Conservation (phyloP, 2,329 filamentous ascomycete genomes). For the Didymella sp. region DNA sequence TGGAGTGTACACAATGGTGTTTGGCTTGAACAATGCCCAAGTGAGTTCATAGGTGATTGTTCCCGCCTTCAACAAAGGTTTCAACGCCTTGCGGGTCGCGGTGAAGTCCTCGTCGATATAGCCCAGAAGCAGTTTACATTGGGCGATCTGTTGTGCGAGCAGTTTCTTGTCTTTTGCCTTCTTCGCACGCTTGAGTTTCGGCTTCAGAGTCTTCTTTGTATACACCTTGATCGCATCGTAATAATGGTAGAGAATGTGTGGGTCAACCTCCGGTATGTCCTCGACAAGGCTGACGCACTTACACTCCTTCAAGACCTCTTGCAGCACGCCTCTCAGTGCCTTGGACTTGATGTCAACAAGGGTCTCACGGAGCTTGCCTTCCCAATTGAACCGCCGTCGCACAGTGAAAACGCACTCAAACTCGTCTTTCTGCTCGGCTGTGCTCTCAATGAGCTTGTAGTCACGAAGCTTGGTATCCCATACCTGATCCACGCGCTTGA, state of each 20-base stretch:
- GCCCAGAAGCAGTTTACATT: constrained; percentile 75
- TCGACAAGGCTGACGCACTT: constrained; percentile 82
- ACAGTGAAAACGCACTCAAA: constrained; percentile 84
- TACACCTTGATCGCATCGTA: constrained; percentile 75
- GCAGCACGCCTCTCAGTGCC: constrained; percentile 72
- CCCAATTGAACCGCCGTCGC: constrained; percentile 80
- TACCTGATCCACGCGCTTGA: constrained; percentile 71
- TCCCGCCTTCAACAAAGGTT: constrained; percentile 79
- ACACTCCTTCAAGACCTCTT: constrained; percentile 75
- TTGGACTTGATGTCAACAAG: constrained; percentile 87
- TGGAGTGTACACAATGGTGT: constrained; percentile 76
- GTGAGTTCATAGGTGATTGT: constrained; percentile 88
- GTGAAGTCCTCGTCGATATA: constrained; percentile 85
- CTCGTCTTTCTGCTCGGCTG: constrained; percentile 68
- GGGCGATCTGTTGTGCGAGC: constrained; percentile 64
- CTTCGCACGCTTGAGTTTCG: constrained; percentile 63
- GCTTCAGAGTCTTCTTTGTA: constrained; percentile 68
- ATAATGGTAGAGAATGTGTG: constrained; percentile 64
- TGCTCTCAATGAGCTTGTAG: constrained; percentile 72
- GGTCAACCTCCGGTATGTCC: constrained; percentile 70
- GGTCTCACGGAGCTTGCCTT: constrained; percentile 78
- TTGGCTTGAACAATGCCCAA: constrained; percentile 89
- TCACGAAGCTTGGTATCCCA: constrained; percentile 58
- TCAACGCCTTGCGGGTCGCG: constrained; percentile 77
- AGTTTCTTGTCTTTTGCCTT: constrained; percentile 68